These are phyloP conservation scores for Cordyceps cicadae DNA, from an alignment of 2,329 filamentous ascomycete species.

Conservation along the genomic window DNA sequence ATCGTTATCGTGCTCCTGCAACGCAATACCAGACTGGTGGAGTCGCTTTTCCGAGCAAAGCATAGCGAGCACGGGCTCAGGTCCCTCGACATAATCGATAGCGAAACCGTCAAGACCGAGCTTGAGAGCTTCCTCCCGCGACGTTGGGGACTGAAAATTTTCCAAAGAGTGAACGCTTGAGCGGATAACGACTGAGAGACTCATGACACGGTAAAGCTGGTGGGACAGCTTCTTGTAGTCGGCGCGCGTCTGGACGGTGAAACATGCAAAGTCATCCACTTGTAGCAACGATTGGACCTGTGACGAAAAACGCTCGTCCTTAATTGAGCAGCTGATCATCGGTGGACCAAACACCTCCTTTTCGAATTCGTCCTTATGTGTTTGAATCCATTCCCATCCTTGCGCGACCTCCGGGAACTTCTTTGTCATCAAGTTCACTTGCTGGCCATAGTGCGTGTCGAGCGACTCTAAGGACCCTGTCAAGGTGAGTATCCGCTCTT, in stretches of 20 bases:
- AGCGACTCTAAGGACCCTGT: constrained; percentile 49
- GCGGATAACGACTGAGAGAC: constrained; percentile 64
- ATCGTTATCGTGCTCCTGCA: constrained; percentile 53
- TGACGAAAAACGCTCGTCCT: constrained; percentile 57
- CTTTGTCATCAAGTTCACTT: constrained; percentile 55
- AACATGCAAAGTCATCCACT: constrained; percentile 48
- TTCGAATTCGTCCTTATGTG: constrained; percentile 61
- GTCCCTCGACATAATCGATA: constrained; percentile 70
- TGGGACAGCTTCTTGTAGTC: constrained; percentile 69
- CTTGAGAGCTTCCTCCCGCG: constrained; percentile 42
- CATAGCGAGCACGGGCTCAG: constrained; percentile 77
- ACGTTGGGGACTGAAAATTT: constrained; percentile 46
- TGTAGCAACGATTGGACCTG: constrained; percentile 45
- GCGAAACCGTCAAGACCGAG: constrained; percentile 74
- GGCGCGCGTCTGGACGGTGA: constrained; percentile 66
- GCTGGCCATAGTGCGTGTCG: constrained; percentile 67
- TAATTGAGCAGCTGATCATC: constrained; percentile 70
- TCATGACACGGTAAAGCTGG: constrained; percentile 54
- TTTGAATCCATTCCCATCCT: constrained; percentile 76
- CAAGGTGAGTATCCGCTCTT: constrained; percentile 28
- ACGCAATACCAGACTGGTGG: constrained; percentile 58
- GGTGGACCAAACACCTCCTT: constrained; percentile 74
- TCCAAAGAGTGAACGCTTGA: constrained; percentile 45
- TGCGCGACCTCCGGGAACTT: constrained; percentile 54
- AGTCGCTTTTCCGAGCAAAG: constrained; percentile 67